These are phyloP conservation scores for Raddia guianensis DNA, from an alignment of 176 grass and related monocot species.

Conservation along the genomic window DNA sequence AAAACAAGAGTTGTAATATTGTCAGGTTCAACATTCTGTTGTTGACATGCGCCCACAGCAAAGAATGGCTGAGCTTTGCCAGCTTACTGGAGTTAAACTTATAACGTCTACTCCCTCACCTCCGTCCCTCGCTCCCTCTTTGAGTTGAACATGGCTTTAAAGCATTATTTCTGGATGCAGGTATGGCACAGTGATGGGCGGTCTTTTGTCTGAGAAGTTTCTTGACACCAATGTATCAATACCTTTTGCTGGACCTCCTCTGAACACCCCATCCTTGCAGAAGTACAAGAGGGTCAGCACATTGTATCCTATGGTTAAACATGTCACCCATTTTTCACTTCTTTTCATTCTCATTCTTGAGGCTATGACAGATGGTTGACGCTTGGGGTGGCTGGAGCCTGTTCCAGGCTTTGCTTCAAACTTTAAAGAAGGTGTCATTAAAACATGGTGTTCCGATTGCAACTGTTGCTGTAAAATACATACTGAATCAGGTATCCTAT, in stretches of 20 bases:
- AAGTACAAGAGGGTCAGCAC: slow-evolving; percentile 84
- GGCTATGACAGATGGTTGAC: slow-evolving; percentile 73
- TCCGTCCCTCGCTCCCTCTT: neutral
- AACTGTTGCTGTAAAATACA: slow-evolving; percentile 84
- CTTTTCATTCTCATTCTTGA: slow-evolving; percentile 18
- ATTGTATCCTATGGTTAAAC: slow-evolving; percentile 25
- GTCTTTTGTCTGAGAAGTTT: slow-evolving; percentile 91
- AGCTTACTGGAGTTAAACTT: slow-evolving; percentile 85
- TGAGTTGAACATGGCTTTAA: slow-evolving; percentile 7
- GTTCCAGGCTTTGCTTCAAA: slow-evolving; percentile 89
- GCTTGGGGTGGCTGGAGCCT: slow-evolving; percentile 91
- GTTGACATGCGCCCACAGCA: slow-evolving; percentile 90
- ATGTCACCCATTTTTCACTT: neutral
- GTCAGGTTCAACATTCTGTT: slow-evolving; percentile 92
- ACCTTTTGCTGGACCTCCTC: slow-evolving; percentile 80
- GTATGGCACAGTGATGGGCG: slow-evolving; percentile 93
- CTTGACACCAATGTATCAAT: slow-evolving; percentile 82
- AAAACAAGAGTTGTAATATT: slow-evolving; percentile 18
- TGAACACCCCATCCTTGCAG: slow-evolving; percentile 87
- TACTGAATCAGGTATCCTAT: slow-evolving; percentile 84
- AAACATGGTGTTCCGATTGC: slow-evolving; percentile 81
- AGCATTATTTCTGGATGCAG: slow-evolving; percentile 44
- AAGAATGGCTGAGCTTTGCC: slow-evolving; percentile 88
- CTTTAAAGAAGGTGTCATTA: slow-evolving; percentile 82
- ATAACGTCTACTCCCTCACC: slow-evolving; percentile 67